These are phyloP conservation scores for Ambrosia hybrid DNA, from an alignment of 140 eudicot species.

Conservation along the genomic window DNA sequence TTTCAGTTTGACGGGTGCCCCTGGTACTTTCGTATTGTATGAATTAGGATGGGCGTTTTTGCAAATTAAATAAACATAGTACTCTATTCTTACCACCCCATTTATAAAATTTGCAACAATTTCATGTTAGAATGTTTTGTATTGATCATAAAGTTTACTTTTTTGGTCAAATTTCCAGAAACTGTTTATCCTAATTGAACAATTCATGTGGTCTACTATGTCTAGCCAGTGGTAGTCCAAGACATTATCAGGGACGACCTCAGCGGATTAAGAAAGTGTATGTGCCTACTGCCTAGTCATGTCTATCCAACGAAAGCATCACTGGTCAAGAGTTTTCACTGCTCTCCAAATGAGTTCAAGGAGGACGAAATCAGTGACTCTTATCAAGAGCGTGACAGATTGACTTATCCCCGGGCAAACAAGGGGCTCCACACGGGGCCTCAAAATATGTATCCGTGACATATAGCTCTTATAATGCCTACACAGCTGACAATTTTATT, in stretches of 20 bases:
- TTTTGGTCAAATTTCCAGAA: neutral
- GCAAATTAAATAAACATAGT: slow-evolving; percentile 7
- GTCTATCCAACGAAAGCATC: no score
- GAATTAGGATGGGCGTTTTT: neutral
- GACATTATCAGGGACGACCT: no score
- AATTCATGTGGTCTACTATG: neutral
- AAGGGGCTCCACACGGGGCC: no score
- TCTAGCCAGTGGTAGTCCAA: neutral
- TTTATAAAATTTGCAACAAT: neutral
- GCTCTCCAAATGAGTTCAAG: no score
- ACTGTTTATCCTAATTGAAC: slow-evolving; percentile 1
- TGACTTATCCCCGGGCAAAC: no score
- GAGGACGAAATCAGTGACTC: no score
- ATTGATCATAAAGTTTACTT: neutral
- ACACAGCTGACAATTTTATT: neutral
- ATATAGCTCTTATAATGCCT: neutral
- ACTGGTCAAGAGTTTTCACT: no score
- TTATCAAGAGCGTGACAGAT: no score
- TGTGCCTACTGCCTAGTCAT: no score
- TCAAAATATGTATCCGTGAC: no score
- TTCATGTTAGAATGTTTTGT: neutral
- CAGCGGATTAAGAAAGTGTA: no score
- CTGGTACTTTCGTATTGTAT: neutral
- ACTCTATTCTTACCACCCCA: neutral
- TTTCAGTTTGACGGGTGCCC: neutral